Base-by-base conservation (phyloP, 129 eudicot species). In the Ambrosia trifida region DNA sequence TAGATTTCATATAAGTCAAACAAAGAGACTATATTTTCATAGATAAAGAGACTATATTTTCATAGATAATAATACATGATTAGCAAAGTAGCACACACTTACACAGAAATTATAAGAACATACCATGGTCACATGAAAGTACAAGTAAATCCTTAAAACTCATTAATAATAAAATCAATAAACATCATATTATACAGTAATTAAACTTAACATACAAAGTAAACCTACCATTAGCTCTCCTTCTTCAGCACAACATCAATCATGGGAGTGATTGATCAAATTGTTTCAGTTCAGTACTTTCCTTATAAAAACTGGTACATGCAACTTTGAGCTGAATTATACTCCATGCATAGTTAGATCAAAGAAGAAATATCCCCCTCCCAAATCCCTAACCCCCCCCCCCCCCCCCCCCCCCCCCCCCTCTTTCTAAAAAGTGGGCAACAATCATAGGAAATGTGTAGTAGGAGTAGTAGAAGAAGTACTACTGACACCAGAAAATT, bases 381-480 rank as follows among this genome's bases (percentile, higher is more conserved):
- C 28, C 28, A 24, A 24, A 24, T 24, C 28, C 28, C 28, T 24
- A 49, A 13, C 12, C 61, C 19, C 33, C 35, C 8, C 38, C 3
- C 51, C 24, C 45, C 20, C n/a, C n/a, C n/a, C n/a, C 35, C 17
- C 59, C 38, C 31, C 3, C 18, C 44, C 47, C 7, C 41, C 8
- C 41, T 36, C 9, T 38, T 38, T 38, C 9, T 9, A 38, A 38
- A 38, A 35, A 35, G 0, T 3, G 13, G 72, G 24, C 17, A 66
- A 3, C 46, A 61, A 31, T 11, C 49, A 87, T 28, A 83, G 38
- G 52, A 85, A 82, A 71, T 83, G 88, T 72, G 76, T 80, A 7
- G 95, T 77, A 70, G 87, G 75, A 57, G 95, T 63, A 57, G 85
- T 71, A 63, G 82, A 76, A 56, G 68, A 77, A 70, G 72, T 70